Evolutionary conservation across 2,329 filamentous ascomycete genomes (phyloP).

Genomic region (Hypoxylon rubiginosum): DNA sequence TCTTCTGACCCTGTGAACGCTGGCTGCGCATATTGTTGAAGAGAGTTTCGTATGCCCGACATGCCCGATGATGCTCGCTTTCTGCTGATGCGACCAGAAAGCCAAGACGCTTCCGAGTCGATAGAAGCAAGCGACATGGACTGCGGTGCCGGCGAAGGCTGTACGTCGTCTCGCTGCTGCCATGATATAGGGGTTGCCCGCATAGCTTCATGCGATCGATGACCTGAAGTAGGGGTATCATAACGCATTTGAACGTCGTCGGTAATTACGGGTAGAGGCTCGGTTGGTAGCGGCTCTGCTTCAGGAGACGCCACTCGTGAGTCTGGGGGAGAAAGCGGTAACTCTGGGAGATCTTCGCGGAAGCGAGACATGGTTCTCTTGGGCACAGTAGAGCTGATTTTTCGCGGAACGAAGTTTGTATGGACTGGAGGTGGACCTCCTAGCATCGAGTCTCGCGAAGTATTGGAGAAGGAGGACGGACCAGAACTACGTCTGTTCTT

Average conservation of each 20-base stretch:
- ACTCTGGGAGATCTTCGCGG: slow-evolving; percentile 89
- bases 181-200: slow-evolving; percentile 62
- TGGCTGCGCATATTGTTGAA: slow-evolving; percentile 54
- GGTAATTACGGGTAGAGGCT: slow-evolving; percentile 53
- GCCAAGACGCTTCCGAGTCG: slow-evolving; percentile 96
- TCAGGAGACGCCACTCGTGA: slow-evolving; percentile 86
- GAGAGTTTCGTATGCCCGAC: slow-evolving; percentile 58
- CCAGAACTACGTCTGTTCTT: slow-evolving; percentile 68
- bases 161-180: slow-evolving; percentile 57
- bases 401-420: slow-evolving; percentile 51
- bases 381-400: slow-evolving; percentile 64
- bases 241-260: slow-evolving; percentile 56
- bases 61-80: slow-evolving; percentile 63
- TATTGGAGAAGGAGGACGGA: slow-evolving; percentile 89
- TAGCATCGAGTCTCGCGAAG: slow-evolving; percentile 86
- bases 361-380: slow-evolving; percentile 91
- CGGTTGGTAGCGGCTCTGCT: slow-evolving; percentile 58
- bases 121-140: slow-evolving; percentile 93
- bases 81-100: slow-evolving; percentile 77
- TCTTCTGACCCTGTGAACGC: slow-evolving; percentile 66
- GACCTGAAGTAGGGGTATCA: slow-evolving; percentile 63
- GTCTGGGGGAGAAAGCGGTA: slow-evolving; percentile 86
- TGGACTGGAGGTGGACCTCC: slow-evolving; percentile 58
- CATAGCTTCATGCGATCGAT: slow-evolving; percentile 57
- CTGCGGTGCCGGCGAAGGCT: slow-evolving; percentile 70